Base-by-base conservation (phyloP, 139 green algal genomes). In the Volvox reticuliferus region DNA sequence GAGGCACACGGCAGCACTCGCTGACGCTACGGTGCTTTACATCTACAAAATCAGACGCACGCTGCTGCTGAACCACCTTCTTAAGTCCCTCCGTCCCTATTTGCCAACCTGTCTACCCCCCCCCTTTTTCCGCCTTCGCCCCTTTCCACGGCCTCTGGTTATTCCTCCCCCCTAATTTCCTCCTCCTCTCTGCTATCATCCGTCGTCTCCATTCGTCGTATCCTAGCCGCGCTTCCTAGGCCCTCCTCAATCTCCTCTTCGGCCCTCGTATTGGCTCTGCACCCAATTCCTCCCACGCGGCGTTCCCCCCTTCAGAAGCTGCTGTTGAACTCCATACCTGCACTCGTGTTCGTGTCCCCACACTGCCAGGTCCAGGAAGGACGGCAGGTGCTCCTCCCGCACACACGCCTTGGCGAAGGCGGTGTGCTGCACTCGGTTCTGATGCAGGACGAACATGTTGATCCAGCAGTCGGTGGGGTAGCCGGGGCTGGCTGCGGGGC, bases 311-410 rank as follows among this genome's bases (percentile, higher is more conserved):
- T 73, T n/a, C n/a, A n/a, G n/a, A n/a, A n/a, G n/a, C 65, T 30
- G 65, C 65, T 30, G 6, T 65, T 28, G 24, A 0, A 21, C 18
- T 21, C 22, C 85, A 2, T 37, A 69, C 62, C 96, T 94, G 96
- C 97, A 99, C 95, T 99, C 98, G 92, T 99, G 98, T 94, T 99
- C 98, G 93, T 99, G 98, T 1, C 98, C 98, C 98, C 98, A 99
- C 19, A 99, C 82, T 17, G 99, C 96, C 32, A 99, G 91, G 95
- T 99, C 98, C 91, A 99, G 93, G 91, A 98, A 99, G 20, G 65
- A 28, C 16, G 97, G 92, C 82, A 99, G 94, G 91, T 97, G 94
- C 78, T 92, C 44, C 93, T 99, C 98, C 44, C 92, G 91, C 71
- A 99, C 95, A 73, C 50, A 94, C 88, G 97, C 99, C 88, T 99